Evolutionary conservation across 768 basidiomycete species (phyloP).

Genomic region (Lactifluus echinatus): DNA sequence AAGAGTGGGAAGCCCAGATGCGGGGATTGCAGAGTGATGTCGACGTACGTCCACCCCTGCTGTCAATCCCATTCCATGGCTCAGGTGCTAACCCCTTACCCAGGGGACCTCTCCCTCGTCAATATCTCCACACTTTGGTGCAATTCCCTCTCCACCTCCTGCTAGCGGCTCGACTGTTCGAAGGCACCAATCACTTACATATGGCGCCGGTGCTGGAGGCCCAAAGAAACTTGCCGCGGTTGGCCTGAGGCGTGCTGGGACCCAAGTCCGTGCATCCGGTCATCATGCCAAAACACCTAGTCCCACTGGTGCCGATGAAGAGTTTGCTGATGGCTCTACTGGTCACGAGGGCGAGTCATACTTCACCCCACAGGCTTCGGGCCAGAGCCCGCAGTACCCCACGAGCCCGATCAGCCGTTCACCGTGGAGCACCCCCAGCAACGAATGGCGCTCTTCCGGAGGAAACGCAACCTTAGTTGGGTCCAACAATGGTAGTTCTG

Average conservation of each 20-base stretch:
- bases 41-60: slow-evolving; percentile 45
- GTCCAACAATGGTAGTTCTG: slow-evolving; percentile 26
- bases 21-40: slow-evolving; percentile 52
- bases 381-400: slow-evolving; percentile 32
- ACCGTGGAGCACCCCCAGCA: slow-evolving; percentile 51
- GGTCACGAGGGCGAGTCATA: slow-evolving; percentile 54
- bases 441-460: slow-evolving; percentile 50
- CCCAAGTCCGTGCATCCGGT: slow-evolving; percentile 35
- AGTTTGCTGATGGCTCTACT: slow-evolving; percentile 46
- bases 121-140: slow-evolving; percentile 52
- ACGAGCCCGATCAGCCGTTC: slow-evolving; percentile 54
- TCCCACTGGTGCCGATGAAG: slow-evolving; percentile 48
- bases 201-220: slow-evolving; percentile 48
- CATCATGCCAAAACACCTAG: slow-evolving; percentile 32
- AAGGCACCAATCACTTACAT: slow-evolving; percentile 72
- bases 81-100: slow-evolving; percentile 37
- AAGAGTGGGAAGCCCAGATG: slow-evolving; percentile 73
- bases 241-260: slow-evolving; percentile 68
- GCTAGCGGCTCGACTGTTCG: slow-evolving; percentile 49
- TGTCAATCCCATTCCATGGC: slow-evolving; percentile 49
- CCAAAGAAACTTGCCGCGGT: slow-evolving; percentile 38
- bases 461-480: slow-evolving; percentile 26
- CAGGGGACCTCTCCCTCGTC: slow-evolving; percentile 47
- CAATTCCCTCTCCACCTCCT: slow-evolving; percentile 60
- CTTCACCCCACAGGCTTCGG: slow-evolving; percentile 31